Evolutionary conservation across 1,284 basidiomycete genomes (phyloP), one percentile per base, ranked within the genome.

Genomic region (Vanrija humicola): DNA sequence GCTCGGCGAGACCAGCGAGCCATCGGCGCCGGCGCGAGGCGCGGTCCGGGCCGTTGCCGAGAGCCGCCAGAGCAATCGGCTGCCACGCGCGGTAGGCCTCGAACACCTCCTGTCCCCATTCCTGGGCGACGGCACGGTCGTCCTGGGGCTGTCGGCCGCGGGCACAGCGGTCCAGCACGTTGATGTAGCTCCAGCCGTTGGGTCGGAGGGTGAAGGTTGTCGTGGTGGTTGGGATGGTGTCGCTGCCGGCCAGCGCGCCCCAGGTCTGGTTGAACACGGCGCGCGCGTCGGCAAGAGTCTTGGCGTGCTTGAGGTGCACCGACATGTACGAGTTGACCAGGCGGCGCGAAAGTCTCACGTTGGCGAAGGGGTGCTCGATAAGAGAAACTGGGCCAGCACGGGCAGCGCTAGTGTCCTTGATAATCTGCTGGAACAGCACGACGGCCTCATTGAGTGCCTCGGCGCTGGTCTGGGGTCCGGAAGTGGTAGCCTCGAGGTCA

Each of bases 251-350:
- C 25, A 52, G 19, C 28, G 16, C 16, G 16, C 25, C 44, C 73
- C 73, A 77, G 5, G 65, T 64, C 7, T 48, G 46, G 2, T 65
- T 52, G 59, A 63, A 73, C 10, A 44, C 59, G 9, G 60, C 38
- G 9, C 74, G 75, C 12, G 83, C 78, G 0, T 72, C 71, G 25
- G 81, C 79, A 40, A 89, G 70, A 2, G 81, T 76, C 0, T 82
- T 29, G 15, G 75, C 64, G 68, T 79, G 78, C 52, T 72, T 61
- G 50, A 77, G 72, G 62, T 87, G 82, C 0, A 93, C 86, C 2
- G 88, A 83, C 39, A 97, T 76, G 69, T 90, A 97, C 1, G 91
- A 84, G 67, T 90, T 90, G 61, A 94, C 68, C 8, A 97, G 80
- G 1, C 82, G 79, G 0, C 87, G 64, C 0, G 84, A 83, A 28